Percentiles rank a stretch among this genome's conserved stretches.
Conservation (phyloP, 208 protist species). For the Wallacemonas sp. region DNA sequence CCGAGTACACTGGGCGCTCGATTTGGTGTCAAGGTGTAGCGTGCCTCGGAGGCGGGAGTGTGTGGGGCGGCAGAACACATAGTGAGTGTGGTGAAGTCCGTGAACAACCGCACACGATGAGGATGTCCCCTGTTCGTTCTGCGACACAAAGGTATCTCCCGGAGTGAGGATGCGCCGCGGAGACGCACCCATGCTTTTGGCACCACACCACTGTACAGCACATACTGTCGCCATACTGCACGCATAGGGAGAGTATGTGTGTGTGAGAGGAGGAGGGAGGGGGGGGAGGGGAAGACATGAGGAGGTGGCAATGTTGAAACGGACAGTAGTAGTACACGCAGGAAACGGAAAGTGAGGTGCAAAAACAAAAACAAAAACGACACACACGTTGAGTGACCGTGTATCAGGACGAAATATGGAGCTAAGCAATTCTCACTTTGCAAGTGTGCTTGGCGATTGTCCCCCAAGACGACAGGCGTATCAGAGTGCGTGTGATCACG, state of each 20-base stretch:
- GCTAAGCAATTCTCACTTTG: too few relatives aligned
- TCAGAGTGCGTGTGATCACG: too few relatives aligned
- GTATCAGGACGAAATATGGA: too few relatives aligned
- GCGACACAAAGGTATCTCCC: background rate
- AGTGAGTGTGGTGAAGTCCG: slow-evolving; percentile 3
- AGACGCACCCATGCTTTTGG: slow-evolving; percentile 12
- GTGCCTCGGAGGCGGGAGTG: background rate
- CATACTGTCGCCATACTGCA: background rate
- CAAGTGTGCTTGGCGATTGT: too few relatives aligned
- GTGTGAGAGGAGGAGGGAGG: background rate
- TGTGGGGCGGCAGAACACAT: background rate
- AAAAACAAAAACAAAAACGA: too few relatives aligned
- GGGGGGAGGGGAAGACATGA: too few relatives aligned
- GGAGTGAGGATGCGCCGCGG: background rate
- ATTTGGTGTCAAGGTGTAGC: background rate
- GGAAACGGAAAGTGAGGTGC: too few relatives aligned
- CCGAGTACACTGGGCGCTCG: background rate
- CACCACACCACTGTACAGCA: background rate
- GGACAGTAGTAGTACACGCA: too few relatives aligned
- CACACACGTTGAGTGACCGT: too few relatives aligned
- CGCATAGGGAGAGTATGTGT: background rate
- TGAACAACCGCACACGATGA: background rate
- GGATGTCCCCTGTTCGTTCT: background rate
- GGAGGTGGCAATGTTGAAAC: too few relatives aligned
- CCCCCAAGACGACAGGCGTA: too few relatives aligned